A percentile compares a stretch with the other conserved stretches of the same genome.
Evolutionary conservation across 2,329 filamentous ascomycete genomes (phyloP).

Genomic region (Fusarium sp.): DNA sequence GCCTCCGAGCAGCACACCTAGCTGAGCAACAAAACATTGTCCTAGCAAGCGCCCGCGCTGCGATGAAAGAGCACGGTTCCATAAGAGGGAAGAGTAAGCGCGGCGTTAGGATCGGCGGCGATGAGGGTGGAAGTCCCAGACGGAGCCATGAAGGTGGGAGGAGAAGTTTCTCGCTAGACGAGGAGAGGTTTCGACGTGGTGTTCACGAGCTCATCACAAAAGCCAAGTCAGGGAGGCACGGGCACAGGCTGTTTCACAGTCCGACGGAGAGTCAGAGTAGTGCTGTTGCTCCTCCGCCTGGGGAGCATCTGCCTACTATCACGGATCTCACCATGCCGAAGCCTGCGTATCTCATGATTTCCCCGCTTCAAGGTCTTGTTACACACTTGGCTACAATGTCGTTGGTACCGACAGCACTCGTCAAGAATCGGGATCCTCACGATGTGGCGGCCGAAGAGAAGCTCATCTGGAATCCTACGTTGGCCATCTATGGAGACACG

Average conservation of each 20-base stretch:
- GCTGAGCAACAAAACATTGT: constrained; percentile 71
- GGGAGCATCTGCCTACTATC: constrained; percentile 48
- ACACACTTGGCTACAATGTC: constrained; percentile 73
- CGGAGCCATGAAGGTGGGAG: constrained; percentile 54
- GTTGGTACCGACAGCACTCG: constrained; percentile 53
- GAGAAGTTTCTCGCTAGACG: constrained; percentile 56
- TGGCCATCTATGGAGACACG: constrained; percentile 80
- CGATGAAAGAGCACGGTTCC: constrained; percentile 44
- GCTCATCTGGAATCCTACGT: constrained; percentile 67
- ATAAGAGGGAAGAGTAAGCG: constrained; percentile 45
- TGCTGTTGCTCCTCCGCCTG: constrained; percentile 21
- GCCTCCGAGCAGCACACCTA: constrained; percentile 75
- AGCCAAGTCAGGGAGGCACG: constrained; percentile 46
- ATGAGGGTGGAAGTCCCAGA: constrained; percentile 56
- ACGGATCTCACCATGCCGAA: constrained; percentile 52
- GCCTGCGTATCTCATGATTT: constrained; percentile 73
- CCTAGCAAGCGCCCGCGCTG: constrained; percentile 52
- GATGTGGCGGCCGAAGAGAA: constrained; percentile 62
- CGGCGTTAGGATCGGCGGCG: constrained; percentile 63
- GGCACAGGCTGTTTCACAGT: constrained; percentile 27
- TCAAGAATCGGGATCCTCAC: constrained; percentile 39
- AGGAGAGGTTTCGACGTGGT: constrained; percentile 61
- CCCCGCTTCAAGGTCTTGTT: constrained; percentile 72
- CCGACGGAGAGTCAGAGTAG: constrained; percentile 7
- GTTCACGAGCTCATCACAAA: constrained; percentile 62